A percentile compares a stretch with the other conserved stretches of the same genome.
Conservation (phyloP, 2,329 filamentous ascomycete genomes). For the Neonectria neomacrospora region DNA sequence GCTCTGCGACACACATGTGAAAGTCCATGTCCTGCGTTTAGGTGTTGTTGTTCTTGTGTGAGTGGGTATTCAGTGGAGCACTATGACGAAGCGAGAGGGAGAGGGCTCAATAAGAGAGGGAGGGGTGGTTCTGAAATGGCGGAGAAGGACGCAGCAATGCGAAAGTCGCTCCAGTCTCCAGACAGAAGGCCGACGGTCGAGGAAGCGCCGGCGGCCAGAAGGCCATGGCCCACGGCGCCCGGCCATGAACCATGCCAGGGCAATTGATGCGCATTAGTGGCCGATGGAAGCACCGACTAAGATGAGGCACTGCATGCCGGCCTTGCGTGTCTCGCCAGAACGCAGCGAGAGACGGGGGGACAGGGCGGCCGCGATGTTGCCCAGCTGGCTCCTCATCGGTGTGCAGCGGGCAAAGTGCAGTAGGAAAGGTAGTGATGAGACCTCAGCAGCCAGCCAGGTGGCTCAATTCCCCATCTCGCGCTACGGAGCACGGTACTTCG, state of each 20-base stretch:
- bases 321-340: conserved; percentile 24
- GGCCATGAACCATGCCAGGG: conserved; percentile 33
- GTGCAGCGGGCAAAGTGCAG: neutral
- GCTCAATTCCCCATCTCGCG: neutral
- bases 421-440: neutral
- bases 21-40: conserved; percentile 21
- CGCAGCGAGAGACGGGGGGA: conserved; percentile 5
- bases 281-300: conserved; percentile 28
- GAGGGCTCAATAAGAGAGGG: conserved; percentile 3
- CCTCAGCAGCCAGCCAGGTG: neutral
- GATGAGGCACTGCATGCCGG: conserved; percentile 29
- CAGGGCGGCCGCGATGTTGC: neutral
- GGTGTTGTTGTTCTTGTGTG: conserved; percentile 3
- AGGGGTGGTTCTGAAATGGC: conserved; percentile 13
- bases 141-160: conserved; percentile 15
- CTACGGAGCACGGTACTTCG: too few species aligned
- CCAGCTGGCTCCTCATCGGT: neutral
- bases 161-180: neutral
- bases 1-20: conserved; percentile 20
- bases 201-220: neutral
- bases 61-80: conserved; percentile 24
- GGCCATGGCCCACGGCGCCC: conserved; percentile 2
- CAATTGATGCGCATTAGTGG: conserved; percentile 40
- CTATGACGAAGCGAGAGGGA: conserved; percentile 24
- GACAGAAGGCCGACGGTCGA: neutral